Evolutionary conservation across 2,329 filamentous ascomycete genomes (phyloP), one percentile per base, ranked within the genome.

Genomic region (Parastagonospora nodorum): DNA sequence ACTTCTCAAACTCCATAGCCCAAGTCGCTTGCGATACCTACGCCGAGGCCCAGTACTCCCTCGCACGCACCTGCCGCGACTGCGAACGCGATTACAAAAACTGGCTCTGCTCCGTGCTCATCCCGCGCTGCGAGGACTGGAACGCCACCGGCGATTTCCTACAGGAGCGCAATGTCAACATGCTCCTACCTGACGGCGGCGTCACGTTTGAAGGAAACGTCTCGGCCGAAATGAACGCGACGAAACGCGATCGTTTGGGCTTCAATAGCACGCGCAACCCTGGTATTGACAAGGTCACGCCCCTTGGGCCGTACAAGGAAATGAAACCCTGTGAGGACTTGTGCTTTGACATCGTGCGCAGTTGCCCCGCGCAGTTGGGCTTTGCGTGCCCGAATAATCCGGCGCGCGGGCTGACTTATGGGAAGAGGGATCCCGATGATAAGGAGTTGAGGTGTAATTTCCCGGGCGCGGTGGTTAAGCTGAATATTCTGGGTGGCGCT

Each of bases 91-190:
- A 91, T 8, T 99, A 99, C 81, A 97, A 95, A 73, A 81, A 86
- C 66, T 99, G 94, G 94, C 86, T 99, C 15, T 99, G 94, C 77
- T 89, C 90, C 19, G 92, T 97, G 27, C 88, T 86, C 12, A 94
- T 99, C 55, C 94, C 94, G 1, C 89, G 92, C 28, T 99, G 94
- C 77, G 88, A 90, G 66, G 93, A 97, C 75, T 94, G 89, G 64
- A 84, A 81, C 43, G 84, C 80, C 42, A 64, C 72, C 1, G 77
- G 79, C 11, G 45, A 15, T 2, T 67, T 53, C 43, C 80, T 91
- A 2, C 83, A 86, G 53, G 78, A 82, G 15, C 88, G 94, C 39
- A 94, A 93, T 65, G 82, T 91, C 45, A 84, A 80, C 29, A 53
- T 87, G 51, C 63, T 81, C 0, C 93, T 92, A 62, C 82, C 88